Base-by-base conservation (phyloP, 2,329 filamentous ascomycete species). In the Didymellaceae sp. region DNA sequence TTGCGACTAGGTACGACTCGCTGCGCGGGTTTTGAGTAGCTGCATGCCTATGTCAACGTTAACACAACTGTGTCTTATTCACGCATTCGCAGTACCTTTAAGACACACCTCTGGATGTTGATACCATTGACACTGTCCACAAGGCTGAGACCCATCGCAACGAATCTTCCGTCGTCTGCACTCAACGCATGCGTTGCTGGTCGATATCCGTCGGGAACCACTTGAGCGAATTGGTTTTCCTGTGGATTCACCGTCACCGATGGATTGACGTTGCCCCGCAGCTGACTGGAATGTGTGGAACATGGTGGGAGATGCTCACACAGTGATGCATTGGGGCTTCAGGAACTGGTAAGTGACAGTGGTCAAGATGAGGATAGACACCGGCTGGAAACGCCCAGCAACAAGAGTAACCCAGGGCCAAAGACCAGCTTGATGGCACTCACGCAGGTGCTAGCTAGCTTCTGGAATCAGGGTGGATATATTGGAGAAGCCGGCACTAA, bases 131-230 rank as follows among this genome's bases (percentile, higher is more conserved):
- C 90, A 94, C 68, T 91, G 89, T 28, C 89, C 88, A 67, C 90
- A 94, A 9, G 90, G 90, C 66, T 90, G 87, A 59, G 87, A 83
- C 45, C 90, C 90, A 75, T 92, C 89, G 67, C 90, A 94, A 57
- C 90, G 86, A 46, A 93, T 93, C 74, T 93, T 94, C 55, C 89
- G 83, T 60, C 89, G 82, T 67, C 91, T 86, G 75, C 89, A 91
- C 63, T 89, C 87, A 38, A 88, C 86, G 70, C 88, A 91, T 28
- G 88, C 88, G 65, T 88, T 78, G 62, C 71, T 77, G 4, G 77
- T 79, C 4, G 77, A 78, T 35, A 78, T 78, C 5, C 77, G 71
- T 26, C 75, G 65, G 17, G 75, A 75, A 31, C 69, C 73, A 17
- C 68, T 60, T 13, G 68, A 62, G 6, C 68, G 70, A 45, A 63